Base-by-base conservation (phyloP, 805 yeast species). In the Hanseniaspora mollemarum region DNA sequence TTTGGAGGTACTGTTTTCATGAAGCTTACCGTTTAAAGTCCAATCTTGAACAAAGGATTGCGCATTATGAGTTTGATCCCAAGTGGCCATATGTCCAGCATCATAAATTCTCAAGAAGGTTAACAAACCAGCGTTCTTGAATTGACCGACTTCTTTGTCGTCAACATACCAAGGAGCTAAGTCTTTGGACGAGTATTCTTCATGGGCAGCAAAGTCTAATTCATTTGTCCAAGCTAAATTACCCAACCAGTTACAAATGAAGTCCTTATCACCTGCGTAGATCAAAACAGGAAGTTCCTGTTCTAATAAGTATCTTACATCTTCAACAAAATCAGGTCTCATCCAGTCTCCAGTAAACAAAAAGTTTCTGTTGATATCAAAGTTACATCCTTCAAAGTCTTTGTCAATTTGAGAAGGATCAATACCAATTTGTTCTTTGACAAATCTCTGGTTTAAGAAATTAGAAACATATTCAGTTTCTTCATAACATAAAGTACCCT, bases 51-150 rank as follows among this genome's bases (percentile, higher is more conserved):
- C 75, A 87, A 88, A 81, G 52, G 77, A 87, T 55, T 83, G 71
- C 1, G 95, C 70, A 60, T 74, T 73, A 59, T 76, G 79, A 18
- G 96, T 94, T 70, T 83, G 90, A 67, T 88, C 88, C 60, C 69
- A 81, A 16, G 96, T 96, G 55, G 87, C 95, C 96, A 88, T 87
- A 68, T 90, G 96, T 25, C 96, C 96, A 48, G 94, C 96, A 55
- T 79, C 90, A 60, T 72, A 88, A 9, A 88, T 77, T 65, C 95
- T 76, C 65, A 86, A 72, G 71, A 82, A 90, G 3, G 95, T 83
- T 58, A 88, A 78, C 54, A 76, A 72, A 43, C 80, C 80, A 56
- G 71, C 75, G 60, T 76, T 78, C 64, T 80, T 81, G 54, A 76
- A 80, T 57, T 76, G 77, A 57, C 87, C 87, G n/a, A 81, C 83